A percentile compares a stretch with the other conserved stretches of the same genome.
These are phyloP conservation scores for Claviceps paspali DNA, from an alignment of 2,329 filamentous ascomycete genomes.

Conservation along the genomic window DNA sequence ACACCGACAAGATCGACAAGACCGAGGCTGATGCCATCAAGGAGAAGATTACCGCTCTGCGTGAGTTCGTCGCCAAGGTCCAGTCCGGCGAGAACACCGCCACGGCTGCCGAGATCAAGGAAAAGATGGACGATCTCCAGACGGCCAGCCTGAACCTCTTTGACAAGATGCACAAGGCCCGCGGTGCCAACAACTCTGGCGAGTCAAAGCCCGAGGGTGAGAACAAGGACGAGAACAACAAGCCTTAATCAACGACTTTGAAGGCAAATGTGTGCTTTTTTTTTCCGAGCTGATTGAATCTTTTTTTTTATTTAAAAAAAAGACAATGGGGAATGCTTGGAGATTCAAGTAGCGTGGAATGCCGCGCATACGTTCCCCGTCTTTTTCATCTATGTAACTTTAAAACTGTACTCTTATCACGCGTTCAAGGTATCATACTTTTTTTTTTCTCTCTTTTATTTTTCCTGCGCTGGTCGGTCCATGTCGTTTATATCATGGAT, in stretches of 20 bases:
- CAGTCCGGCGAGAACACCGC: constrained; percentile 79
- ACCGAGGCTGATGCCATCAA: constrained; percentile 80
- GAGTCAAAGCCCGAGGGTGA: constrained; percentile 49
- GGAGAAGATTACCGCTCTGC: constrained; percentile 78
- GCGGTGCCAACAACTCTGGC: constrained; percentile 41
- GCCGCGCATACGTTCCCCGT: constrained; percentile 17
- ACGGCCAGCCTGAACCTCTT: constrained; percentile 90
- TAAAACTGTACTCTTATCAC: constrained; percentile 34
- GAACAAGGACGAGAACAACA: constrained; percentile 64
- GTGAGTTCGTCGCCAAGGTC: constrained; percentile 85
- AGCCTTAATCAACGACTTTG: constrained; percentile 36
- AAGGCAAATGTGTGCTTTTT: background rate
- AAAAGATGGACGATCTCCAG: constrained; percentile 97
- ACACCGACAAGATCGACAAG: constrained; percentile 93
- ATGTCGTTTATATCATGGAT: constrained; percentile 31
- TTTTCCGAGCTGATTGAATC: too few relatives aligned
- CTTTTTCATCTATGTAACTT: constrained; percentile 11
- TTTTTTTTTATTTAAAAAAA: background rate
- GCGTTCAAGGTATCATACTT: constrained; percentile 19
- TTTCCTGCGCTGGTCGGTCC: constrained; percentile 25
- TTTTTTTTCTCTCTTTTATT: too few relatives aligned
- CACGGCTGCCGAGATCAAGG: constrained; percentile 88
- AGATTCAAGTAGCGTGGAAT: constrained; percentile 19
- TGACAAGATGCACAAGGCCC: constrained; percentile 99
- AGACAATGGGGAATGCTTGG: constrained; percentile 11